Evolutionary conservation across 116 monocot genomes (phyloP).

Genomic region (Iris pallida): DNA sequence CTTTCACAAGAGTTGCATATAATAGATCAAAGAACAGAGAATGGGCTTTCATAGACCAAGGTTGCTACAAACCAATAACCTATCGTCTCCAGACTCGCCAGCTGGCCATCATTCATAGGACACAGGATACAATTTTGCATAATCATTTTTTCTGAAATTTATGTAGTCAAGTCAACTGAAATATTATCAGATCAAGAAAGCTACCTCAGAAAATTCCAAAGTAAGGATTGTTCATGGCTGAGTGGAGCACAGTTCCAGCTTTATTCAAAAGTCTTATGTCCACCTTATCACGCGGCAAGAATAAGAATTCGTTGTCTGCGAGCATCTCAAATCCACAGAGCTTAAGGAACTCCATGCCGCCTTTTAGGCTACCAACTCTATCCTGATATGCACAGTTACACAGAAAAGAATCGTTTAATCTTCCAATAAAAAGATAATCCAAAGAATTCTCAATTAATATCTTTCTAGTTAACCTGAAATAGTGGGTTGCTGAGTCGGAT

Average conservation of each 20-base stretch:
- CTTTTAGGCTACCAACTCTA: conserved; percentile 59
- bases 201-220: conserved; percentile 42
- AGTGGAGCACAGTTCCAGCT: conserved; percentile 73
- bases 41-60: too few relatives aligned
- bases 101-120: too few relatives aligned
- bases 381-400: conserved; percentile 36
- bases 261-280: conserved; percentile 54
- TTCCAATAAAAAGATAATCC: background rate
- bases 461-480: conserved; percentile 15
- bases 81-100: too few relatives aligned
- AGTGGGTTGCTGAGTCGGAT: conserved; percentile 32
- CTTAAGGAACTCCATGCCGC: conserved; percentile 71
- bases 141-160: too few relatives aligned
- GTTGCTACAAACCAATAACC: too few relatives aligned
- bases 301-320: conserved; percentile 47
- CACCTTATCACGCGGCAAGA: conserved; percentile 60
- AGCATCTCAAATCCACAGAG: conserved; percentile 84
- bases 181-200: too few relatives aligned
- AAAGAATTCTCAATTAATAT: background rate
- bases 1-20: too few relatives aligned
- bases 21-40: too few relatives aligned
- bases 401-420: background rate
- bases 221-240: conserved; percentile 75
- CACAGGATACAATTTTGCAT: too few relatives aligned
- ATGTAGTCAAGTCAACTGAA: too few relatives aligned